Percentiles rank a stretch among this genome's conserved stretches.
Conservation (phyloP, 176 grass and related monocot species). For the Secale cereale region DNA sequence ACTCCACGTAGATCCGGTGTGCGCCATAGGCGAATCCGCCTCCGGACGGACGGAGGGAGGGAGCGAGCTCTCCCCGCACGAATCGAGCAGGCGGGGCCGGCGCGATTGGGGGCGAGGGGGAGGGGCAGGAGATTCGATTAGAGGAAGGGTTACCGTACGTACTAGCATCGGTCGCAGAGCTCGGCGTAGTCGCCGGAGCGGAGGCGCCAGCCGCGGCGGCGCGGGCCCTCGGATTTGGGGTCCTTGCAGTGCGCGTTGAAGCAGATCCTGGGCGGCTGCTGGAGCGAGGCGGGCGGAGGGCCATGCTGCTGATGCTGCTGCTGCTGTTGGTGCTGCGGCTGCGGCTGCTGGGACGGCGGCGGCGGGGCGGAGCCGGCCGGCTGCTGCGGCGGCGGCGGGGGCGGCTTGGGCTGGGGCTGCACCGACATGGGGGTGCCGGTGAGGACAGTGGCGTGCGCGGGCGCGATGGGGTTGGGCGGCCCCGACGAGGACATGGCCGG, state of each 20-base stretch:
- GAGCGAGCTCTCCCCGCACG: not conserved
- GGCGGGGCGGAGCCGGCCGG: not conserved
- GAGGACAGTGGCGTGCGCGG: not conserved
- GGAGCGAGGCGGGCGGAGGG: slow-evolving; percentile 4
- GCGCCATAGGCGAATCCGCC: slow-evolving; percentile 48
- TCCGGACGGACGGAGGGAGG: not conserved
- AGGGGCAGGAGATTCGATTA: slow-evolving; percentile 22
- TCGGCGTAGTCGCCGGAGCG: slow-evolving; percentile 72
- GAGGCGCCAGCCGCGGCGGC: slow-evolving; percentile 78
- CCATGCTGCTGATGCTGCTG: slow-evolving; percentile 9
- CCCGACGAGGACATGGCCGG: slow-evolving; percentile 37
- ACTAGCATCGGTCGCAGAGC: slow-evolving; percentile 95
- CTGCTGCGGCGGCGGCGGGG: slow-evolving; percentile 27
- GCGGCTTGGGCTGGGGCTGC: slow-evolving; percentile 38
- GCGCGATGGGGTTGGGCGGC: slow-evolving; percentile 4
- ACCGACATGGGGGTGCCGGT: slow-evolving; percentile 23
- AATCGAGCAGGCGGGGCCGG: slow-evolving; percentile 26
- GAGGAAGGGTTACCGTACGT: slow-evolving; percentile 34
- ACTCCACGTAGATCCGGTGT: slow-evolving; percentile 67
- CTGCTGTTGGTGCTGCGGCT: not conserved
- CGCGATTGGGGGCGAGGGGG: not conserved
- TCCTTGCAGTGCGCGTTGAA: slow-evolving; percentile 98
- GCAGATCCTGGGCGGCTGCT: slow-evolving; percentile 61
- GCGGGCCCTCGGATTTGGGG: slow-evolving; percentile 47
- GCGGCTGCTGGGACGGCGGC: slow-evolving; percentile 3